Base-by-base conservation (phyloP, 768 basidiomycete genomes). In the Sporobolomyces phaffii region DNA sequence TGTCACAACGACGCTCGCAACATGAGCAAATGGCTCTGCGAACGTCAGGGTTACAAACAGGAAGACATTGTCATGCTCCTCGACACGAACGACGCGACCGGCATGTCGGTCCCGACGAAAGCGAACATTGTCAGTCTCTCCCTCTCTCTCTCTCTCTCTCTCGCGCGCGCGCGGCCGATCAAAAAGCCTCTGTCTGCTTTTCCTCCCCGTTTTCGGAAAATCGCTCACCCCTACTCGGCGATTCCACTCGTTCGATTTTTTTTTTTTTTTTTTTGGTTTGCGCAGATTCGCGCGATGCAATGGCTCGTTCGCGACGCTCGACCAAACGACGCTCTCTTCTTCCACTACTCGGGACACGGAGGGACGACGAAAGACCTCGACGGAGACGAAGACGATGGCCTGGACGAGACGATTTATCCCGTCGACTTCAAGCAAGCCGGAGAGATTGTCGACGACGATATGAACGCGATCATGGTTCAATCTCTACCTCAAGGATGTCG, bases 1-100 rank as follows among this genome's bases (percentile, higher is more conserved):
- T 98, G 94, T 75, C 87, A 94, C 76, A 94, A 97, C 76, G 94
- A 99, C 74, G 93, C 87, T 0, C 77, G 81, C 52, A 93, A 91
- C 76, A 84, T 97, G 59, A 81, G 83, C 73, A 77, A 79, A n/a
- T 97, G 97, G 80, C 52, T 67, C 38, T 45, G 34, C 40, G 63
- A 74, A 51, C 47, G 64, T 28, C 61, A 53, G 20, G 34, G 45
- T 18, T 94, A 91, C 77, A 84, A 81, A 70, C 76, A 79, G 48
- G 86, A 88, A 26, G 90, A 97, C 76, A 90, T 97, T 56, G 89
- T 94, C 26, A 81, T 87, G 68, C 82, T 99, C 34, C 88, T 86
- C 1, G 94, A 99, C 73, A 85, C 91, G 73, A 77, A 86, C 0
- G 62, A 62, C 17, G 73, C 73, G 1, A 81, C 88, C 73, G 81